Base-by-base conservation (phyloP, 2,329 filamentous ascomycete species). In the Fusarium cicatricum region DNA sequence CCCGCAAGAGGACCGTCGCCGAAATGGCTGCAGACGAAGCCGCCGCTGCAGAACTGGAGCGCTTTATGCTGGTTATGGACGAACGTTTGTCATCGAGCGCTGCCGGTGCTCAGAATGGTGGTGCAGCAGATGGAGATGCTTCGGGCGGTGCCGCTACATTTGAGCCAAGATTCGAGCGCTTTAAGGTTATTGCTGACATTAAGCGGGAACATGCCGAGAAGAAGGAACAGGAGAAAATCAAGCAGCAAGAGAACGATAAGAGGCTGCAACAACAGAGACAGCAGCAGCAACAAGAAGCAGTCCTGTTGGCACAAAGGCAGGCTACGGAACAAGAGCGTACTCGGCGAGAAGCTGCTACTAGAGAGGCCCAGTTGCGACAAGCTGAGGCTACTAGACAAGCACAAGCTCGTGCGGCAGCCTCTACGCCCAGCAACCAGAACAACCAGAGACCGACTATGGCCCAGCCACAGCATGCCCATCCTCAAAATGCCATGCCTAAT, bases 11-110 rank as follows among this genome's bases (percentile, higher is more conserved):
- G 59, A 99, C 95, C 0, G 89, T 96, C 15, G 95, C 95, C 9
- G 94, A 99, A 72, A 86, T 98, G 79, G 95, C 92, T 9, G 94
- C 94, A 8, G 95, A 99, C 70, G 93, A 99, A 76, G 94, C 95
- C 1, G 83, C 92, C 55, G 92, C 92, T 1, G 94, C 93, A 17
- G 91, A 92, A 55, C 88, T 92, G 62, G 93, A 99, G 75, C 86
- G 92, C 40, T 96, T 92, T 65, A 95, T 99, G 92, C 87, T 98
- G 44, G 88, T 91, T 17, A 86, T 93, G 75, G 95, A 99, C 69
- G 94, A 97, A 67, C 85, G 92, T 6, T 82, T 92, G 55, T 83
- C 86, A 11, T 81, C 89, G 2, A 83, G 80, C 34, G 80, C 80
- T 12, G 81, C 84, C 4, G 80, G 82, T 34, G 83, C 82, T 8